Evolutionary conservation across 441 rosid species (phyloP).

Genomic region (Corymbia citriodora): DNA sequence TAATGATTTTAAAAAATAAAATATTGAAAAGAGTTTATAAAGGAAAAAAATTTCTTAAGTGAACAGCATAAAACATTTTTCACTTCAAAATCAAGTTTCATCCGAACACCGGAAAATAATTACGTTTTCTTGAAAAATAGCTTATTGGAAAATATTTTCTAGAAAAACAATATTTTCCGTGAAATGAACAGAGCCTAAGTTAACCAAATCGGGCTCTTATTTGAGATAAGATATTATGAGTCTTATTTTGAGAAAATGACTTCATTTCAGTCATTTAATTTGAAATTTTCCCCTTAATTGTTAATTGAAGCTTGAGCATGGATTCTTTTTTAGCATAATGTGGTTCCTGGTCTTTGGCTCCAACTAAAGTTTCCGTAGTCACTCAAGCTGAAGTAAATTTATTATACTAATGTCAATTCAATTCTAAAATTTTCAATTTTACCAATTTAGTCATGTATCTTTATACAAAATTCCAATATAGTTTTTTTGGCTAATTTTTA

Average conservation of each 20-base stretch:
- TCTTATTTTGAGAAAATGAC: not conserved
- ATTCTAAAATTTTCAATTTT: not conserved
- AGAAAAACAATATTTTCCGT: no score
- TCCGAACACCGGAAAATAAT: no score
- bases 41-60: no score
- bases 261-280: not conserved
- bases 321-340: not conserved
- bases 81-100: no score
- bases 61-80: no score
- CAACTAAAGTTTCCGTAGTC: not conserved
- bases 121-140: no score
- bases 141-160: no score
- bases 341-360: not conserved
- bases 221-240: not conserved
- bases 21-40: no score
- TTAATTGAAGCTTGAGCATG: not conserved
- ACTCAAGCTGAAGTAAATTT: not conserved
- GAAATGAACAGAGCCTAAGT: no score
- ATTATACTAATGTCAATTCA: not conserved
- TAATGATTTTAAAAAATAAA: no score
- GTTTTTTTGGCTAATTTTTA: not conserved
- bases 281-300: not conserved
- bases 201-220: not conserved
- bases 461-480: not conserved
- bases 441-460: accelerated